Base-by-base conservation (phyloP, 768 basidiomycete genomes). In the Mycena albidolilacea region DNA sequence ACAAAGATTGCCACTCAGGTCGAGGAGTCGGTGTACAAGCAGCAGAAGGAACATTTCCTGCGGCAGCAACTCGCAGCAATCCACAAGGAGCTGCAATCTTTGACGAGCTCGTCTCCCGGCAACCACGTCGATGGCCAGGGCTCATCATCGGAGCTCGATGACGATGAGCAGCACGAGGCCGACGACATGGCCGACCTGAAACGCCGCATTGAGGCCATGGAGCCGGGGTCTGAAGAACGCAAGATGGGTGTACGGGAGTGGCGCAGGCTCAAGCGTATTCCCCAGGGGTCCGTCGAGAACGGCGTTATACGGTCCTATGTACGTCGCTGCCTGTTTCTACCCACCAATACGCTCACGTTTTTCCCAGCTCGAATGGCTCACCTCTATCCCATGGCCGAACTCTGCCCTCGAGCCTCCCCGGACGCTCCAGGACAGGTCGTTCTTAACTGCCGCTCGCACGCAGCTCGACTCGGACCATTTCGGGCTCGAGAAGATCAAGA, bases 401-500 rank as follows among this genome's bases (percentile, higher is more conserved):
- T 83, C 87, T 1, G 75, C 78, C n/a, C 75, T 71, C 41, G 71
- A 76, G 14, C 35, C 57, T 37, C 55, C 69, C 5, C 64, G 58
- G 19, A 46, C 67, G 8, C 80, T 93, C 52, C 84, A 84, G 70
- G 87, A 90, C 74, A 84, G 84, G 35, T 84, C 87, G 5, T 95
- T 95, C 85, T 86, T 96, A 37, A 72, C 86, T 38, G 88, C 87
- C 46, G 95, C 97, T 37, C 91, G 94, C 30, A 85, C 85, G 23
- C 95, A 95, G 79, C 90, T 98, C 10, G 96, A 98, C 76, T 87
- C 90, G 14, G 97, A 97, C 71, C 97, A 98, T 80, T 97, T 92
- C 77, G 97, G 97, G 1, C 85, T 98, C 19, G 95, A 97, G 70
- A 95, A 94, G 80, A 93, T 98, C 80, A 98, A 98, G 87, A 92